A percentile compares a stretch with the other conserved stretches of the same genome.
Conservation (phyloP, 352 stramenopile species). For the Phytopythium montanum region DNA sequence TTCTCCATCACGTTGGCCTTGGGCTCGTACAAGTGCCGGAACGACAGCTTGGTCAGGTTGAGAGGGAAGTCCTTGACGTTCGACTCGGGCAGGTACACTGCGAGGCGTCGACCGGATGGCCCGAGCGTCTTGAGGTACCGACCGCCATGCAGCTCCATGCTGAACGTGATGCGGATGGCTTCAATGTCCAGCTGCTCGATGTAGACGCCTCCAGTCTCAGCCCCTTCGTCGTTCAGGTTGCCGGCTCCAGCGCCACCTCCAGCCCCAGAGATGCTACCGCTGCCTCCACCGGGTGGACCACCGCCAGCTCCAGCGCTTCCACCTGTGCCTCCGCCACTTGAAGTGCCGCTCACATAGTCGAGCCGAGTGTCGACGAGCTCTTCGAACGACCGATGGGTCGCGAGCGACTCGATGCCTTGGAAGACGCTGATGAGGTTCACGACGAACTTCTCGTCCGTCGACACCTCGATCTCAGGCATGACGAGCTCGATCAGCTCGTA, state of each 20-base stretch:
- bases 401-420: slow-evolving; percentile 75
- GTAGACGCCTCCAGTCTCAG: slow-evolving; percentile 65
- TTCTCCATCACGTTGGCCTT: slow-evolving; percentile 73
- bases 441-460: slow-evolving; percentile 89
- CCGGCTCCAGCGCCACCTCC: background rate
- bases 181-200: slow-evolving; percentile 87
- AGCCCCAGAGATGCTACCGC: slow-evolving; percentile 1
- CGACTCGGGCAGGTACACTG: slow-evolving; percentile 84
- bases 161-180: slow-evolving; percentile 81
- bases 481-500: slow-evolving; percentile 85
- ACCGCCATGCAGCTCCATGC: slow-evolving; percentile 82
- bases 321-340: slow-evolving; percentile 15
- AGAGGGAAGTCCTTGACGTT: slow-evolving; percentile 88
- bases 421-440: slow-evolving; percentile 89
- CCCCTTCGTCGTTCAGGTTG: slow-evolving; percentile 16
- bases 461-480: slow-evolving; percentile 87
- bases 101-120: slow-evolving; percentile 62
- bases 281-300: slow-evolving; percentile 15
- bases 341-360: slow-evolving; percentile 38
- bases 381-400: slow-evolving; percentile 72
- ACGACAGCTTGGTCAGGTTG: slow-evolving; percentile 80
- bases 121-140: slow-evolving; percentile 83
- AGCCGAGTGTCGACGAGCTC: slow-evolving; percentile 77
- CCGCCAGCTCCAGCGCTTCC: slow-evolving; percentile 18
- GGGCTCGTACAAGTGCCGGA: slow-evolving; percentile 81